phyloP scores from a whole-genome alignment of 1,284 basidiomycete species.

The Lentinus polychrous region DNA sequence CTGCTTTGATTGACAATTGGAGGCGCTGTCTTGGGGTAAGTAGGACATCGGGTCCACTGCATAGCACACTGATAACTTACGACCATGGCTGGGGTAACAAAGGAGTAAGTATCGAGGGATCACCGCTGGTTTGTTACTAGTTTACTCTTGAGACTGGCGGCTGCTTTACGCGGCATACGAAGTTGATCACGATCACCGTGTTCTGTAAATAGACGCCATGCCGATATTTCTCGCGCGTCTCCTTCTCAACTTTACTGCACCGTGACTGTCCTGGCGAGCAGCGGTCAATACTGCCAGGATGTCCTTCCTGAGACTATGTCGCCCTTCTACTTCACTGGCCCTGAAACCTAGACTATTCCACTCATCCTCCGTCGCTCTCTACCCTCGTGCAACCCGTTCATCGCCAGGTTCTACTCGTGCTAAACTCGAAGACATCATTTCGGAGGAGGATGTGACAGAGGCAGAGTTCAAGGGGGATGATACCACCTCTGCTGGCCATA shows the following conservation, averaged over 20 bases:
- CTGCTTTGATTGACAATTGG: conserved; percentile 66
- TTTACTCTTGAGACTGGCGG: too few species aligned
- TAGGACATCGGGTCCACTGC: not conserved
- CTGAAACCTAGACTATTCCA: not conserved
- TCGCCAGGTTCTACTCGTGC: not conserved
- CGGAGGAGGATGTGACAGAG: not conserved
- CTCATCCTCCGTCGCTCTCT: not conserved
- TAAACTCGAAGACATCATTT: not conserved
- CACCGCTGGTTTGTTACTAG: too few species aligned
- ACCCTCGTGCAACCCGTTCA: not conserved
- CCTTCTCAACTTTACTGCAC: conserved; percentile 4
- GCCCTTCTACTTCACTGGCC: conserved; percentile 1
- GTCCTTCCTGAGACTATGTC: conserved; percentile 1
- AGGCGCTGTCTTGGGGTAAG: conserved; percentile 35
- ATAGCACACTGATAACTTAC: conserved; percentile 15
- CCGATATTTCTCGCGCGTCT: not conserved
- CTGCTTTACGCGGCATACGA: too few species aligned
- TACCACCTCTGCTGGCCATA: conserved; percentile 59
- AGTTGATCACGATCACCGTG: not conserved
- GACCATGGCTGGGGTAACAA: conserved; percentile 17
- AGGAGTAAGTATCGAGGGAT: too few species aligned
- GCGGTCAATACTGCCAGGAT: not conserved
- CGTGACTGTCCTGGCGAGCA: not conserved
- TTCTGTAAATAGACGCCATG: not conserved
- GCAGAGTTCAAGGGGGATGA: conserved; percentile 34